phyloP scores from a whole-genome alignment of 768 basidiomycete species.

The Rhizopogon roseolus region DNA sequence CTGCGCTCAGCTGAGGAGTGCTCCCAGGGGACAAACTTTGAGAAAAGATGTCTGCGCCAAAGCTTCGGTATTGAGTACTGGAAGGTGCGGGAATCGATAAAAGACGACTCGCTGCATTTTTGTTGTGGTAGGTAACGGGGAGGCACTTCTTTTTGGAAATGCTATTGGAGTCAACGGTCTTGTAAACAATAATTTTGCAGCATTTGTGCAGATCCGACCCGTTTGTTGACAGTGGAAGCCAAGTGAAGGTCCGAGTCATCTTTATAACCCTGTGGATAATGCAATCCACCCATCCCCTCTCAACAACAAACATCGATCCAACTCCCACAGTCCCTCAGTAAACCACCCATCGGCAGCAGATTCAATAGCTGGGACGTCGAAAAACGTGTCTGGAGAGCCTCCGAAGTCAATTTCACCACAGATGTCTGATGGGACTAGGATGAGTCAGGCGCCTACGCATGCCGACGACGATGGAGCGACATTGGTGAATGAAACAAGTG shows the following conservation, averaged over 20 bases:
- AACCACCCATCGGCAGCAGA: background rate
- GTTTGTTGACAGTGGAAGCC: background rate
- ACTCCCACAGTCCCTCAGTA: background rate
- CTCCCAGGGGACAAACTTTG: no score
- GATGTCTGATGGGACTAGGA: background rate
- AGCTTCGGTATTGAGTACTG: no score
- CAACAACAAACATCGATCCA: background rate
- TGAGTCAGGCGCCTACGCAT: conserved; percentile 1
- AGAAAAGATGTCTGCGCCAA: no score
- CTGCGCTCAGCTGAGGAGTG: no score
- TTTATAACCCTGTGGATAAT: background rate
- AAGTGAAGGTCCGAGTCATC: background rate
- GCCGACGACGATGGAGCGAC: conserved; percentile 3
- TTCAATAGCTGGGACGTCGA: background rate
- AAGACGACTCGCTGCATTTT: no score
- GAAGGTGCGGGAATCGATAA: no score
- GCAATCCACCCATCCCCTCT: background rate
- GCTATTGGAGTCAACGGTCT: no score
- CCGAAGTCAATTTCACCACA: background rate
- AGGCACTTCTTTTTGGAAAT: no score
- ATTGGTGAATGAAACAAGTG: background rate
- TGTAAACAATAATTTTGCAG: no score
- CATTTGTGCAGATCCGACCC: background rate
- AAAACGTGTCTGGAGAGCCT: background rate
- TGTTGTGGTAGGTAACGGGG: no score